Conservation (phyloP, 805 yeast genomes). For the Monosporozyma aquatica region DNA sequence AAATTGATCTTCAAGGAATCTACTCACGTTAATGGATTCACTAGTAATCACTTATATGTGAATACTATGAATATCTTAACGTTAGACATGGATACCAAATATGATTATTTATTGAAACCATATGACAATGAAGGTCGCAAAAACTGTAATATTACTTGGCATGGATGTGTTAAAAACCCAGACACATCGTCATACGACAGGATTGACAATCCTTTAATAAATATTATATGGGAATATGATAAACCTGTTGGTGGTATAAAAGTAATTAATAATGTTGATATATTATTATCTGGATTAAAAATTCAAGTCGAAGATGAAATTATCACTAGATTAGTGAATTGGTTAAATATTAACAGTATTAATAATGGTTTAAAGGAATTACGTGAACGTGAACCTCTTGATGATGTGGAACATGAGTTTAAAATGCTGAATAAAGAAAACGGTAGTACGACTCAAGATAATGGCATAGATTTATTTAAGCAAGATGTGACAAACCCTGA, state of each 20-base stretch:
- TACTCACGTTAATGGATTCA: conserved; percentile 58
- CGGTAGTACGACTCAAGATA: no score
- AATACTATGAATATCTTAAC: conserved; percentile 62
- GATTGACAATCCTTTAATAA: conserved; percentile 30
- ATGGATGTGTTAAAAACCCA: neutral
- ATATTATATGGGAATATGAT: conserved; percentile 65
- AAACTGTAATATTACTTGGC: neutral
- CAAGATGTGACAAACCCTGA: conserved; percentile 28
- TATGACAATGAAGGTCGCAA: conserved; percentile 8
- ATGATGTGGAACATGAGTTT: conserved; percentile 1
- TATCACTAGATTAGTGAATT: conserved; percentile 51
- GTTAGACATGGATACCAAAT: conserved; percentile 44
- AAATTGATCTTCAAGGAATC: conserved; percentile 51
- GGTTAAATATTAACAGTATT: conserved; percentile 34
- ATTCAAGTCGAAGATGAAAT: conserved; percentile 66
- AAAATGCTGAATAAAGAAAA: neutral
- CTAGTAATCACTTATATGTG: conserved; percentile 50
- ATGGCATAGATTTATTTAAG: no score
- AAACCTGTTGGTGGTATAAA: conserved; percentile 86
- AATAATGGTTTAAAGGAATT: neutral
- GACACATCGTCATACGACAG: conserved; percentile 4
- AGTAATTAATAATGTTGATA: conserved; percentile 57
- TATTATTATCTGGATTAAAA: conserved; percentile 55
- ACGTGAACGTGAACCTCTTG: neutral
- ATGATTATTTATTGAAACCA: conserved; percentile 65